Evolutionary conservation across 2,329 filamentous ascomycete species (phyloP), one percentile per base, ranked within the genome.

Genomic region (Rhytidhysteron rufulum): DNA sequence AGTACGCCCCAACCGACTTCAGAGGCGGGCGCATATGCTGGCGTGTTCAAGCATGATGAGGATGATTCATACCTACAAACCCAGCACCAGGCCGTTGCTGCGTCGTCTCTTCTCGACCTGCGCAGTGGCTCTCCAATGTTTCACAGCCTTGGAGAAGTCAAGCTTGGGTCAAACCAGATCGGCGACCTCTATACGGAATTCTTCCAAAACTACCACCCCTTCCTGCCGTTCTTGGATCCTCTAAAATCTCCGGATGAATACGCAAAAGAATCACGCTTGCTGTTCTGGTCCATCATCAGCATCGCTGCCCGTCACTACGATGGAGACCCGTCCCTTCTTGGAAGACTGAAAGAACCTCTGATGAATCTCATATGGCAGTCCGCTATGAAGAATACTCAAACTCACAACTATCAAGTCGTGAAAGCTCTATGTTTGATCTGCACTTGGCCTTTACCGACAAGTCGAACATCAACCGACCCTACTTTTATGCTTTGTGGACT

Each of bases 241-340:
- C 60, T 73, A 8, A 80, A 83, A 49, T 68, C 78, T 1, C 84
- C 88, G 2, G 85, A 65, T n/a, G 63, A 93, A 34, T 93, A 87
- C 60, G 85, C 85, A 57, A 77, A 82, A 44, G 84, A 91, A 54
- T 85, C 88, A 37, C 82, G 83, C 4, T 73, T 95, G 11, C 76
- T 95, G 1, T 95, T 95, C 66, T 95, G 89, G 89, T 79, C 85
- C 34, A 84, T 91, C 43, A 73, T 90, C 33, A 79, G 85, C 25
- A 82, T 89, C 40, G 86, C 86, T 17, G 80, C 85, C 31, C 80
- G 86, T 37, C 82, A 86, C 29, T 89, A 83, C 57, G 72, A 73
- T 31, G 68, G 73, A 1, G 83, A 85, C 44, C 77, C 78, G 1
- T 74, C 72, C 11, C 72, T 90, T 22, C 73, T 91, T 39, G 80